phyloP scores from a whole-genome alignment of 1,284 basidiomycete genomes.

The Cutaneotrichosporon sp. region DNA sequence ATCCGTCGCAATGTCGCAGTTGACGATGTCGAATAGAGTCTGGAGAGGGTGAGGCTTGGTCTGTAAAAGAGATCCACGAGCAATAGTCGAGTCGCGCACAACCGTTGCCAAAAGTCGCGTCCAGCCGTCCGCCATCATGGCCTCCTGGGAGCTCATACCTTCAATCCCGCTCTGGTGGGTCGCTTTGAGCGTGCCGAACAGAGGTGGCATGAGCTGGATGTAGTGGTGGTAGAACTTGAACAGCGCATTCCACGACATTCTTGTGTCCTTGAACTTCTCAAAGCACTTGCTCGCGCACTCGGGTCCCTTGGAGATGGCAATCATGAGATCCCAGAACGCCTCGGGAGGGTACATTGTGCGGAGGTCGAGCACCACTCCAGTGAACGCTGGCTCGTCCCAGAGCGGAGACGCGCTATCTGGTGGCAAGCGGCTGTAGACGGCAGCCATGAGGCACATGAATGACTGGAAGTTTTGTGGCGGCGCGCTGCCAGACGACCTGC shows the following conservation, averaged over 20 bases:
- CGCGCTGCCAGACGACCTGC: slow-evolving; percentile 49
- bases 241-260: slow-evolving; percentile 29
- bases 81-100: slow-evolving; percentile 60
- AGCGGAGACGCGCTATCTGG: slow-evolving; percentile 73
- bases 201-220: slow-evolving; percentile 37
- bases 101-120: slow-evolving; percentile 66
- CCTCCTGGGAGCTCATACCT: slow-evolving; percentile 35
- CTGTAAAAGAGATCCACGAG: slow-evolving; percentile 53
- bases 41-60: slow-evolving; percentile 73
- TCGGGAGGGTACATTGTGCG: slow-evolving; percentile 67
- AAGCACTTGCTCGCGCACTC: slow-evolving; percentile 58
- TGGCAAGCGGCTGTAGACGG: slow-evolving; percentile 69
- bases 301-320: slow-evolving; percentile 76
- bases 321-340: slow-evolving; percentile 81
- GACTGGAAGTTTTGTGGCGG: slow-evolving; percentile 64
- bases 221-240: slow-evolving; percentile 44
- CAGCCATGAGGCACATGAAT: slow-evolving; percentile 74
- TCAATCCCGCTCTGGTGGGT: slow-evolving; percentile 24
- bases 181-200: slow-evolving; percentile 36
- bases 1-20: slow-evolving; percentile 75
- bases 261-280: slow-evolving; percentile 39
- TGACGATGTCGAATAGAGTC: slow-evolving; percentile 70
- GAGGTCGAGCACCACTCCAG: slow-evolving; percentile 77
- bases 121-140: slow-evolving; percentile 33
- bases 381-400: slow-evolving; percentile 72